Percentiles rank a stretch among this genome's conserved stretches.
phyloP scores from a whole-genome alignment of 345 rosid species.

The Eucalyptus cloeziana region DNA sequence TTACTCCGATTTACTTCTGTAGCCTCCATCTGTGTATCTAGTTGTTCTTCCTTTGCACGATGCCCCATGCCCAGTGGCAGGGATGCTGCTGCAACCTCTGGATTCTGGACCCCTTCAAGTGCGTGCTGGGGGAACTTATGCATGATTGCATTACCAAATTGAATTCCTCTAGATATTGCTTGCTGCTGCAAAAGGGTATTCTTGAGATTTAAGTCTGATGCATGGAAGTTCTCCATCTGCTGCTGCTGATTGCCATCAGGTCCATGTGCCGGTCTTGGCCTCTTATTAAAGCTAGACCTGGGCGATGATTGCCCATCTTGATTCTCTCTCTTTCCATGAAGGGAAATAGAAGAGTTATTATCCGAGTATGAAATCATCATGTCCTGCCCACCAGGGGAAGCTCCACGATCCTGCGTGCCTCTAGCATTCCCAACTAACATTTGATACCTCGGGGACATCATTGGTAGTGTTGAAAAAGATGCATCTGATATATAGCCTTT shows the following conservation, averaged over 20 bases:
- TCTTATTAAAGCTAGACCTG: slow-evolving; percentile 49
- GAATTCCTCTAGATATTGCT: slow-evolving; percentile 48
- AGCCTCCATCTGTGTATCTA: slow-evolving; percentile 59
- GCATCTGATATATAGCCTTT: slow-evolving; percentile 49
- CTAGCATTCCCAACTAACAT: slow-evolving; percentile 38
- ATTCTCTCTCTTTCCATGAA: slow-evolving; percentile 62
- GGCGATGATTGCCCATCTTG: slow-evolving; percentile 62
- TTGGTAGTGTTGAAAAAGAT: slow-evolving; percentile 29
- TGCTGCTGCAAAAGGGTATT: slow-evolving; percentile 44
- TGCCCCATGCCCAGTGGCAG: slow-evolving; percentile 43
- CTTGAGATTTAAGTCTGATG: slow-evolving; percentile 63
- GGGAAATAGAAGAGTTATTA: slow-evolving; percentile 29
- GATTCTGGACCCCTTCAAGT: slow-evolving; percentile 59
- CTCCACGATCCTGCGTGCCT: slow-evolving; percentile 59
- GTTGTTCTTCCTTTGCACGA: slow-evolving; percentile 65
- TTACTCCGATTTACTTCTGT: slow-evolving; percentile 27
- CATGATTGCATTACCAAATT: slow-evolving; percentile 36
- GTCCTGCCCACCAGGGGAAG: slow-evolving; percentile 59
- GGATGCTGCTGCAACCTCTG: slow-evolving; percentile 44
- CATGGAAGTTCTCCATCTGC: slow-evolving; percentile 47
- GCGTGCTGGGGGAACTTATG: slow-evolving; percentile 67
- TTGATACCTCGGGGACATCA: slow-evolving; percentile 44
- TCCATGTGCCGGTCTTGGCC: slow-evolving; percentile 32
- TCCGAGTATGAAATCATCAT: slow-evolving; percentile 48
- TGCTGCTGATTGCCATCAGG: slow-evolving; percentile 65